A percentile compares a stretch with the other conserved stretches of the same genome.
These are phyloP conservation scores for Meyerozyma carpophila DNA, from an alignment of 1,139 yeast species.

Conservation along the genomic window DNA sequence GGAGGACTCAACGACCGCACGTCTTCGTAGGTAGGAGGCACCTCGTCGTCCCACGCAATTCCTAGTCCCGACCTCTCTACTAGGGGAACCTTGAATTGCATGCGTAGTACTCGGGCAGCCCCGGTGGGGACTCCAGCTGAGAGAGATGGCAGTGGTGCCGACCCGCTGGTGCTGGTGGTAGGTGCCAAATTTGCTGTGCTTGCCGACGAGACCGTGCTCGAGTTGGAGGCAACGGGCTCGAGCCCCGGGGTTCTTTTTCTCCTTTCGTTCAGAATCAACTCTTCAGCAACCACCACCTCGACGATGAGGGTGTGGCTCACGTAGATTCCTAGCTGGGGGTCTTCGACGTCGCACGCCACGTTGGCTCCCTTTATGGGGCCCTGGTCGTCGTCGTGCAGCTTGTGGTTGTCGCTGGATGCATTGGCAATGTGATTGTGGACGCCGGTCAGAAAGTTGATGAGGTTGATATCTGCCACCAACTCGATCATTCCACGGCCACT, in stretches of 20 bases:
- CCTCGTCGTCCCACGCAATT: conserved; percentile 98
- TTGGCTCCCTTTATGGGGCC: conserved; percentile 46
- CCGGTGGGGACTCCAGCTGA: conserved; percentile 80
- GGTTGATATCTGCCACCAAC: conserved; percentile 62
- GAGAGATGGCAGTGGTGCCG: conserved; percentile 9
- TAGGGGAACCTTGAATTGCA: conserved; percentile 80
- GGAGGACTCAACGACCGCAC: conserved; percentile 85
- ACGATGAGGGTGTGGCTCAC: conserved; percentile 73
- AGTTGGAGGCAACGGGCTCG: background rate
- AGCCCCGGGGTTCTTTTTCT: conserved; percentile 6
- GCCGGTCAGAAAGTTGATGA: conserved; percentile 57
- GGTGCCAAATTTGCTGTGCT: conserved; percentile 2
- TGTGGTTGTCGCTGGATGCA: conserved; percentile 23
- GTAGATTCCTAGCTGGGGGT: conserved; percentile 71
- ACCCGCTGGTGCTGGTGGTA: conserved; percentile 4
- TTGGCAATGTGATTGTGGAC: conserved; percentile 25
- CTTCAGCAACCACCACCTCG: conserved; percentile 94
- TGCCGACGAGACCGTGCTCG: conserved; percentile 4
- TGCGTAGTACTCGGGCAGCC: conserved; percentile 86
- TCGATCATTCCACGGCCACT: conserved; percentile 71
- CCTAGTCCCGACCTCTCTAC: conserved; percentile 95
- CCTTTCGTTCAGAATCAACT: conserved; percentile 42
- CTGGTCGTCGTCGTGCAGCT: conserved; percentile 17
- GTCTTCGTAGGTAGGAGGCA: conserved; percentile 92
- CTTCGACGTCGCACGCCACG: conserved; percentile 76